These are phyloP conservation scores for Ramaria sp. DNA, from an alignment of 768 basidiomycete genomes.

Conservation along the genomic window DNA sequence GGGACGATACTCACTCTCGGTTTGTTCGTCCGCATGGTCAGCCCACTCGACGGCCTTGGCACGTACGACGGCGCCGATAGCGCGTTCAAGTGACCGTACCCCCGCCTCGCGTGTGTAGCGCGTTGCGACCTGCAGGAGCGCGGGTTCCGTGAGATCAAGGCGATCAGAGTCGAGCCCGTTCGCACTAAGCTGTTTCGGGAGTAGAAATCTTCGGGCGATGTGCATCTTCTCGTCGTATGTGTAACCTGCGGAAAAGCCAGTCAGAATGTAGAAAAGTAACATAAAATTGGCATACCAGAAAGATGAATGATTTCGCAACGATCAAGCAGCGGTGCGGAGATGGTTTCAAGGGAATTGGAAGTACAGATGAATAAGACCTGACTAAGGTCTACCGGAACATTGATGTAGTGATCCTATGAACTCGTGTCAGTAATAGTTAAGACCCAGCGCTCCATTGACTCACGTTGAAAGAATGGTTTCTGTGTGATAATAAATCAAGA, in stretches of 20 bases:
- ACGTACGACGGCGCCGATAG: constrained; percentile 80
- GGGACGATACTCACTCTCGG: constrained; percentile 35
- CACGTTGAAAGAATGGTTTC: constrained; percentile 43
- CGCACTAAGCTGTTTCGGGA: constrained; percentile 77
- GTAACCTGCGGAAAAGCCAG: constrained; percentile 38
- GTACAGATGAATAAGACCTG: constrained; percentile 91
- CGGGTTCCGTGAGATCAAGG: constrained; percentile 57
- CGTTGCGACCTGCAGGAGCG: constrained; percentile 61
- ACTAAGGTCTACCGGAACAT: constrained; percentile 78
- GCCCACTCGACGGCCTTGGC: constrained; percentile 91
- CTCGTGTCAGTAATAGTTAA: neutral
- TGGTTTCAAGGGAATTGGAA: constrained; percentile 82
- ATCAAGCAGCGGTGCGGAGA: constrained; percentile 78
- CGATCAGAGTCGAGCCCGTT: constrained; percentile 61
- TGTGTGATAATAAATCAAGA: neutral
- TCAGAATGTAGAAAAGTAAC: neutral
- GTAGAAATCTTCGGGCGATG: constrained; percentile 77
- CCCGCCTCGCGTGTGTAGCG: constrained; percentile 87
- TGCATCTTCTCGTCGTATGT: constrained; percentile 87
- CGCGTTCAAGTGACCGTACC: constrained; percentile 81
- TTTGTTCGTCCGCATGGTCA: constrained; percentile 39
- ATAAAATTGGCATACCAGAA: constrained; percentile 35
- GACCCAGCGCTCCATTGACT: constrained; percentile 13
- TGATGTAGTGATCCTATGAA: constrained; percentile 79
- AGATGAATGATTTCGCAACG: constrained; percentile 83